phyloP scores from a whole-genome alignment of 2,329 filamentous ascomycete species.

The Beauveria rudraprayagi region DNA sequence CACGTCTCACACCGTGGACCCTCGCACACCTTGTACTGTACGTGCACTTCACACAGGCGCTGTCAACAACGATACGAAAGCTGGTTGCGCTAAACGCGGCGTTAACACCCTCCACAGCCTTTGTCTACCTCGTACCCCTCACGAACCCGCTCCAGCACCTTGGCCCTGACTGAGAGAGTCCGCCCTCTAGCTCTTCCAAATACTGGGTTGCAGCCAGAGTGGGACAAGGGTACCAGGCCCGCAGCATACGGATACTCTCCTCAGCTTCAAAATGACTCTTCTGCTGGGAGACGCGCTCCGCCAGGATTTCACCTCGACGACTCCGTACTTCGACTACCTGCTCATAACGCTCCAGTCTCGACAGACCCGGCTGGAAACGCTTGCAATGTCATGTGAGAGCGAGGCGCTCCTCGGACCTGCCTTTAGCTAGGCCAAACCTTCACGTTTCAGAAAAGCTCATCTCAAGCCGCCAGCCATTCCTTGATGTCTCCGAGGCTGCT shows the following conservation, averaged over 20 bases:
- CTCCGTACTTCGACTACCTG: too few relatives aligned
- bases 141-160: not conserved
- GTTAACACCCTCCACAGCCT: not conserved
- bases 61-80: not conserved
- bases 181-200: not conserved
- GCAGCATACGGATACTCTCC: not conserved
- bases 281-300: not conserved
- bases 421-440: not conserved
- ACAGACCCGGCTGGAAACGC: not conserved
- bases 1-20: not conserved
- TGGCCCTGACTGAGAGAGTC: not conserved
- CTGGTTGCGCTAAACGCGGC: conserved; percentile 6
- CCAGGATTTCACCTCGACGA: not conserved
- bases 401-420: not conserved
- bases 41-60: not conserved
- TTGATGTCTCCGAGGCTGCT: not conserved
- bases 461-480: not conserved
- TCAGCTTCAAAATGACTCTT: not conserved
- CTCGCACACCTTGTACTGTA: too few relatives aligned
- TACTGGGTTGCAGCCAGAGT: not conserved
- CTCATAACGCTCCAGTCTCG: not conserved
- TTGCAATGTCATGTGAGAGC: not conserved
- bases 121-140: not conserved
- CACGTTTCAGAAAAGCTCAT: not conserved
- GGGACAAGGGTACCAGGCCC: not conserved